Evolutionary conservation across 139 green algal species (phyloP).

Genomic region (Raphidocelis subcapitata): DNA sequence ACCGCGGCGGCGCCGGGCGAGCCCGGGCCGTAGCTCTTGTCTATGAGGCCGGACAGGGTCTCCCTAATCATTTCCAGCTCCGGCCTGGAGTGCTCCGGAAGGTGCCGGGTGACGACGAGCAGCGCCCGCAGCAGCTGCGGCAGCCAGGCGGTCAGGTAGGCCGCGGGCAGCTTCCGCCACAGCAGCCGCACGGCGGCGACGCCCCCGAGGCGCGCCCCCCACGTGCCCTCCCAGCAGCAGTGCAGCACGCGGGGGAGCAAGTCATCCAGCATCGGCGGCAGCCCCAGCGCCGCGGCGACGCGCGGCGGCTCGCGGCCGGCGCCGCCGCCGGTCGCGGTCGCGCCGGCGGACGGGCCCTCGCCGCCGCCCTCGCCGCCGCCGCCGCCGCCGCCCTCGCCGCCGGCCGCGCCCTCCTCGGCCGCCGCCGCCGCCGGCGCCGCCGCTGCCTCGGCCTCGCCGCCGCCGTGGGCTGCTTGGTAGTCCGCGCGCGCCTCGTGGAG

Average conservation of each 20-base stretch:
- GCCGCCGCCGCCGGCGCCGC: not conserved
- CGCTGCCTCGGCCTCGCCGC: not conserved
- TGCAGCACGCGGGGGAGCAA: constrained; percentile 82
- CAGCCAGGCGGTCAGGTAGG: constrained; percentile 40
- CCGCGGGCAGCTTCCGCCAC: constrained; percentile 47
- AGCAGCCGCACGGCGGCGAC: constrained; percentile 64
- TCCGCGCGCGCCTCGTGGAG: constrained; percentile 40
- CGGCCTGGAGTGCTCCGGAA: constrained; percentile 67
- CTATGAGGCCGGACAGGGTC: constrained; percentile 39
- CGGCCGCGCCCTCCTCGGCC: not conserved
- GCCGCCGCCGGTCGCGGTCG: constrained; percentile 3
- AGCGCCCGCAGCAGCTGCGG: constrained; percentile 56
- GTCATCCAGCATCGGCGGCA: constrained; percentile 73
- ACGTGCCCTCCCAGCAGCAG: constrained; percentile 85
- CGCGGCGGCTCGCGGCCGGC: not conserved
- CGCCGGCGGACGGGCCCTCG: not conserved
- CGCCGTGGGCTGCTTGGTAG: not conserved
- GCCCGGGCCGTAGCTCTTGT: constrained; percentile 29
- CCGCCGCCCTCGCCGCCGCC: not conserved
- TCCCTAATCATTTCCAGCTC: constrained; percentile 55
- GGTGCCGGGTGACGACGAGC: constrained; percentile 66
- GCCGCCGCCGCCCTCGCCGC: constrained; percentile 1
- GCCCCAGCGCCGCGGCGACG: constrained; percentile 19
- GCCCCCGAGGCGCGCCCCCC: constrained; percentile 78
- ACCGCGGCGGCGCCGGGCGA: too few species aligned